Evolutionary conservation across 2,329 filamentous ascomycete species (phyloP).

Genomic region (Aspergillus fijiensis): DNA sequence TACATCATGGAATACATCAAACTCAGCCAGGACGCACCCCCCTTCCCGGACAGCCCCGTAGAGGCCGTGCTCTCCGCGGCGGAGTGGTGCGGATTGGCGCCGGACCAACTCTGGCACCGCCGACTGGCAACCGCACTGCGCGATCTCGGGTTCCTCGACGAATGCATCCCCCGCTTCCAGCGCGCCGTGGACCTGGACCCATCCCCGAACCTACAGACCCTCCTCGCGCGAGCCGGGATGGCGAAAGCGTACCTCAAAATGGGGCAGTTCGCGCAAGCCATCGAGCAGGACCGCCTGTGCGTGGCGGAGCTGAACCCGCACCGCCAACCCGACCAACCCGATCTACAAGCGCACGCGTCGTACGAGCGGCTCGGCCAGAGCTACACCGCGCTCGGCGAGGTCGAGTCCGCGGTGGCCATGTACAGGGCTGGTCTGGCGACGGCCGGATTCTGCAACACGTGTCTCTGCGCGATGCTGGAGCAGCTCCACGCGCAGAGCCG

Average conservation of each 20-base stretch:
- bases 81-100: constrained; percentile 2
- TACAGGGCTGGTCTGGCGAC: not conserved
- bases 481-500: not conserved
- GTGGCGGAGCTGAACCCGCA: constrained; percentile 13
- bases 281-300: constrained; percentile 19
- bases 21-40: not conserved
- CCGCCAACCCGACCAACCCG: constrained; percentile 15
- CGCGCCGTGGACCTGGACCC: constrained; percentile 6
- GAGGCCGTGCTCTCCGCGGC: constrained; percentile 11
- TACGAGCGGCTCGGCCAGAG: constrained; percentile 3
- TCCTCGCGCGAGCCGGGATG: not conserved
- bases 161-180: not conserved
- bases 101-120: constrained; percentile 5
- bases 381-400: constrained; percentile 1
- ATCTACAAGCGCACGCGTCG: not conserved
- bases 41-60: not conserved
- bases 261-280: constrained; percentile 14
- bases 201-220: not conserved
- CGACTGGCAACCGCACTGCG: constrained; percentile 4
- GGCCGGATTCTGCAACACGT: not conserved
- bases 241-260: not conserved
- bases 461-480: constrained; percentile 4
- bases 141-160: not conserved
- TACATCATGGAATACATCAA: not conserved
- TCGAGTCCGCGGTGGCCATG: not conserved